These are phyloP conservation scores for Leishmania major DNA, from an alignment of 208 protist species.

Conservation along the genomic window DNA sequence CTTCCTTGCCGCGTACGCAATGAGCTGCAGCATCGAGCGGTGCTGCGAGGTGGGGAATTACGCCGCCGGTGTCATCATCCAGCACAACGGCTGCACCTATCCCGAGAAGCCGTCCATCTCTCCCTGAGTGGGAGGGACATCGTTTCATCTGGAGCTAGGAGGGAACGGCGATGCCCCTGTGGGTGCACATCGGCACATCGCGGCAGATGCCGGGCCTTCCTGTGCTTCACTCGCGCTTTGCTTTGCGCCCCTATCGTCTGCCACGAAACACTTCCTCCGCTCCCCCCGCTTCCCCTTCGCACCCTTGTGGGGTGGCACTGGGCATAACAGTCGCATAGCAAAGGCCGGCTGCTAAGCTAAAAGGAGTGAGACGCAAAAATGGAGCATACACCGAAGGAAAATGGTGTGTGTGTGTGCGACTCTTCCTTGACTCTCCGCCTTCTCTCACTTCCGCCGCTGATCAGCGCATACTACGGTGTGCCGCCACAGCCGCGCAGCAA, in stretches of 20 bases:
- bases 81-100: constrained; percentile 93
- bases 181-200: not conserved
- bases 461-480: not conserved
- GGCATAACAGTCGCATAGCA: not conserved
- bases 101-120: constrained; percentile 77
- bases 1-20: constrained; percentile 92
- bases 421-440: not conserved
- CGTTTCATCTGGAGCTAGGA: not conserved
- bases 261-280: not conserved
- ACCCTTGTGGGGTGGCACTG: not conserved
- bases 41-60: constrained; percentile 93
- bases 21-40: constrained; percentile 57
- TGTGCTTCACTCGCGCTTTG: not conserved
- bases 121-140: constrained; percentile 15
- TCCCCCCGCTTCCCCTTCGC: not conserved
- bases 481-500: not conserved
- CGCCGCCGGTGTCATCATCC: constrained; percentile 91
- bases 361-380: not conserved
- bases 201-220: not conserved
- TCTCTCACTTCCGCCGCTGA: not conserved
- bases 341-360: not conserved
- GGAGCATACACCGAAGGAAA: not conserved
- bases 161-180: not conserved
- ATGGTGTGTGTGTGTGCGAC: not conserved
- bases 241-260: not conserved